These are phyloP conservation scores for Brassica incana DNA, from an alignment of 345 rosid genomes.

Conservation along the genomic window DNA sequence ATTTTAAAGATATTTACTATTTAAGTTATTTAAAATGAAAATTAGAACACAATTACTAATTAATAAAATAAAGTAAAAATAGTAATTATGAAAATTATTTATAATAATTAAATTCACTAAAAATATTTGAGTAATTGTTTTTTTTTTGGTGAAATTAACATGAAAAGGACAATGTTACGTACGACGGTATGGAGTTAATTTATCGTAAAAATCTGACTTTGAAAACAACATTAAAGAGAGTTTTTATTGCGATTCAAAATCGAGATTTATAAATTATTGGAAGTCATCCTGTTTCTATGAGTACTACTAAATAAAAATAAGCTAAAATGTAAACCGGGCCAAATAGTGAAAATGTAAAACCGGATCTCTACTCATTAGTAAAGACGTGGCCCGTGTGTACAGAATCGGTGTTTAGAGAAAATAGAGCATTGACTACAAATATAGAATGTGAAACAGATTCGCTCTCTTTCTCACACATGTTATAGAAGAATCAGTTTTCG, in stretches of 20 bases:
- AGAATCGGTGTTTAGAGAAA: neutral
- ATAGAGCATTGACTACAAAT: neutral
- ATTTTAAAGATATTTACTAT: too few relatives aligned
- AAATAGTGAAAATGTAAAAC: neutral
- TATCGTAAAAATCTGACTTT: too few relatives aligned
- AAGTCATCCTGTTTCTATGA: neutral
- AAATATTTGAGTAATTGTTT: neutral
- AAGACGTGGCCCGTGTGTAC: neutral
- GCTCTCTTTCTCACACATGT: neutral
- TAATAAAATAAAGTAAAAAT: too few relatives aligned
- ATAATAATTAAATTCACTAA: neutral
- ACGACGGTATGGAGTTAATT: neutral
- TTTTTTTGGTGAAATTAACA: too few relatives aligned
- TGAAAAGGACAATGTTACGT: neutral
- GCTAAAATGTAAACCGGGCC: neutral
- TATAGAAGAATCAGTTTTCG: conserved; percentile 18
- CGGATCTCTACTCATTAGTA: neutral
- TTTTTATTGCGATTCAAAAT: too few relatives aligned
- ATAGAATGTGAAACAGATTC: conserved; percentile 16
- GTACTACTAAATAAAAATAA: neutral
- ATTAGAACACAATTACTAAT: neutral
- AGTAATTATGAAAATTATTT: neutral
- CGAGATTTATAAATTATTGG: too few relatives aligned
- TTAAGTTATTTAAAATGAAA: neutral
- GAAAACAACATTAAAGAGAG: too few relatives aligned